Evolutionary conservation across 768 basidiomycete species (phyloP).

Genomic region (Lactarius tabidus): DNA sequence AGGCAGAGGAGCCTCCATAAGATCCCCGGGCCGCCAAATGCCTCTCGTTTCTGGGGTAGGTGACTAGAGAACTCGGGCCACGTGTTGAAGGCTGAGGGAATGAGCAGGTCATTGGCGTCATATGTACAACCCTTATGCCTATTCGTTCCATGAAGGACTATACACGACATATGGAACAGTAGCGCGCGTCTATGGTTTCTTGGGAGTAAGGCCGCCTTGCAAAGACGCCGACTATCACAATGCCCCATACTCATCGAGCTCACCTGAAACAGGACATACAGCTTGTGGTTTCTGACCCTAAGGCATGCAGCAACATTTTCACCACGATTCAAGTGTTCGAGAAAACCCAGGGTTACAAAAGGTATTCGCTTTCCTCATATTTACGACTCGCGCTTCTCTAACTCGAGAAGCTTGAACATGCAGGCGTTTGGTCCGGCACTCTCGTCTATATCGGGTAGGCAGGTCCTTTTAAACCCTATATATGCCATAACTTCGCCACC

Average conservation of each 20-base stretch:
- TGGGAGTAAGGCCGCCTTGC: background rate
- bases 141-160: background rate
- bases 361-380: constrained; percentile 11
- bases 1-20: background rate
- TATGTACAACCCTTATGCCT: background rate
- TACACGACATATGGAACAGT: background rate
- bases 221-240: background rate
- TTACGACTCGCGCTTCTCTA: constrained; percentile 12
- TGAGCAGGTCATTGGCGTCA: background rate
- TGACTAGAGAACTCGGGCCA: too few species aligned
- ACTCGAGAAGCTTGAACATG: background rate
- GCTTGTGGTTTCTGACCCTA: constrained; percentile 15
- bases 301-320: background rate
- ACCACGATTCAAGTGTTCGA: background rate
- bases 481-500: background rate
- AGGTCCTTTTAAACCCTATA: background rate
- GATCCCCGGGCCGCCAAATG: background rate
- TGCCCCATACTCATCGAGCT: background rate
- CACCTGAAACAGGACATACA: constrained; percentile 3
- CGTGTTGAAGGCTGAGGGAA: background rate
- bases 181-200: background rate
- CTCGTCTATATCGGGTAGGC: background rate
- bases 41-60: background rate
- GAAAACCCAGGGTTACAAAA: constrained; percentile 7
- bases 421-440: constrained; percentile 17